These are phyloP conservation scores for Iberis pinnata DNA, from an alignment of 345 rosid species.

Conservation along the genomic window DNA sequence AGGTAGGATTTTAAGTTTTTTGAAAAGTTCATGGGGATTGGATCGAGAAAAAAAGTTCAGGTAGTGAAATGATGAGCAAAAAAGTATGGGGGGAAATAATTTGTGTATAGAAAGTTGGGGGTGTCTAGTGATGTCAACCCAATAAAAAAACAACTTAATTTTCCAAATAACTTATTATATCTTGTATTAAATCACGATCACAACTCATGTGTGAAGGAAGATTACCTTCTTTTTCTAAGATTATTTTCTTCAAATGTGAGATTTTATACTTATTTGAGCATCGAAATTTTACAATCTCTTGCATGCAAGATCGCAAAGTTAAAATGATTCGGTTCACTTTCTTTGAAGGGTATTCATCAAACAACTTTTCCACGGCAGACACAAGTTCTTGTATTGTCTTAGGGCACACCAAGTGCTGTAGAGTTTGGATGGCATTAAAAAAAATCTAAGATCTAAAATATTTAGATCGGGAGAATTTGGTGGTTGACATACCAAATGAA, in stretches of 20 bases:
- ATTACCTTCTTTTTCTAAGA: not conserved
- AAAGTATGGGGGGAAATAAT: too few species aligned
- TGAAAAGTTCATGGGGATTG: too few species aligned
- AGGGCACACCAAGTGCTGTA: not conserved
- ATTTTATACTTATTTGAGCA: not conserved
- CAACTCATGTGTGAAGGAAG: not conserved
- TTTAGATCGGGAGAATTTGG: not conserved
- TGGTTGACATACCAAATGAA: not conserved
- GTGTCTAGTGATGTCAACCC: too few species aligned
- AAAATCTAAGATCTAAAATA: not conserved
- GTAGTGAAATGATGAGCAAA: too few species aligned
- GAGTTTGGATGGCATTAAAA: not conserved
- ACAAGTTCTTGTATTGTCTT: not conserved
- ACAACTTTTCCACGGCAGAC: too few species aligned
- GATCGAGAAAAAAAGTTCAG: too few species aligned
- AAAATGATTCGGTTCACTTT: too few species aligned
- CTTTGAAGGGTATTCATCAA: too few species aligned
- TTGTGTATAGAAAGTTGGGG: too few species aligned
- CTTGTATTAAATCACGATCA: not conserved
- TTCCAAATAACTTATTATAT: too few species aligned
- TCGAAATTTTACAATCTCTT: not conserved
- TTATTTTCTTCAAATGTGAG: not conserved
- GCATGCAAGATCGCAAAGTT: not conserved
- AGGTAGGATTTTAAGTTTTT: too few species aligned
- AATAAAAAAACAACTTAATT: too few species aligned